phyloP scores from a whole-genome alignment of 768 basidiomycete species.

The Tephrocybe sp. region DNA sequence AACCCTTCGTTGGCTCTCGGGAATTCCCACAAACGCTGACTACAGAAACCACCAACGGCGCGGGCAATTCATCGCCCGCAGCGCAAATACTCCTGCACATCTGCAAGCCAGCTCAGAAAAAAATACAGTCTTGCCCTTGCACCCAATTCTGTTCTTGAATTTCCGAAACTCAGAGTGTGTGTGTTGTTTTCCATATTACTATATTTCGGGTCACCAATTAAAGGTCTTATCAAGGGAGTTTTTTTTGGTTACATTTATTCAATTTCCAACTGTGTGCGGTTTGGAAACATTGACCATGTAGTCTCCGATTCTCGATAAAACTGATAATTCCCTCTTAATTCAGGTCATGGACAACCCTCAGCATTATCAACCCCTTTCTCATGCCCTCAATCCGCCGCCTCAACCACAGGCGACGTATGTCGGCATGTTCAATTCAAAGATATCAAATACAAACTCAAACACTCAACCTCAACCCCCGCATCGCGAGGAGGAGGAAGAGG shows the following conservation, averaged over 20 bases:
- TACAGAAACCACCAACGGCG: slow-evolving; percentile 28
- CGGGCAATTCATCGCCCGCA: slow-evolving; percentile 12
- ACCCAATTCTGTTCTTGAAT: not conserved
- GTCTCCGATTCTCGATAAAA: not conserved
- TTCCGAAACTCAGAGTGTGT: slow-evolving; percentile 6
- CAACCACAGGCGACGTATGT: slow-evolving; percentile 27
- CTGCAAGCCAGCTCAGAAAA: not conserved
- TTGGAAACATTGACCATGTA: slow-evolving; percentile 14
- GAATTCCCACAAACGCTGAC: slow-evolving; percentile 27
- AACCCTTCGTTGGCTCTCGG: slow-evolving; percentile 20
- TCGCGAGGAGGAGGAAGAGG: slow-evolving; percentile 48
- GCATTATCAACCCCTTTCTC: slow-evolving; percentile 78
- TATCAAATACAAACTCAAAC: slow-evolving; percentile 10
- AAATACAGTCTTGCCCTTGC: not conserved
- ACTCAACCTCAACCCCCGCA: slow-evolving; percentile 11
- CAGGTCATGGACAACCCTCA: slow-evolving; percentile 76
- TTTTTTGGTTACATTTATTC: slow-evolving; percentile 15
- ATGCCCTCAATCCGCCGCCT: slow-evolving; percentile 65
- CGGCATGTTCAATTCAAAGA: slow-evolving; percentile 22
- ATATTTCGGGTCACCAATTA: slow-evolving; percentile 16
- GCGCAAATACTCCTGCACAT: slow-evolving; percentile 8
- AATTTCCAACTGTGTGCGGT: slow-evolving; percentile 8
- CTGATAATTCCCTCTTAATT: too few relatives aligned
- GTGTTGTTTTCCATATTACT: slow-evolving; percentile 15
- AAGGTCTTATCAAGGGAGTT: too few relatives aligned